Evolutionary conservation across 495 filamentous ascomycete genomes (phyloP).

Genomic region (Penicillium cinerascens): DNA sequence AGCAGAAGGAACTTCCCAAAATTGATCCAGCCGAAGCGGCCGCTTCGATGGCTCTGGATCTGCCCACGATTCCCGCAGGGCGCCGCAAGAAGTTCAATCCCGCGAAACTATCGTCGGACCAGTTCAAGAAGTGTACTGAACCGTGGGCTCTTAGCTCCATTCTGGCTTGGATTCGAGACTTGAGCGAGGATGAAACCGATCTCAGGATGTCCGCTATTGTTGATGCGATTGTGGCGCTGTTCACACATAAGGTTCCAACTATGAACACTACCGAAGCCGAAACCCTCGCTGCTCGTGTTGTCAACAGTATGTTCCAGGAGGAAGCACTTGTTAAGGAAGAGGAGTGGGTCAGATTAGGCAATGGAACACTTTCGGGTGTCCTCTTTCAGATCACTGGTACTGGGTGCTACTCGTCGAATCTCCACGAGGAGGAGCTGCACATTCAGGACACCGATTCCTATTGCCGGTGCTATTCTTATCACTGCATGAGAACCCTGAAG

Average conservation of each 20-base stretch:
- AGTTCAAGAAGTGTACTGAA: constrained; percentile 82
- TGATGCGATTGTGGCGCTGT: constrained; percentile 83
- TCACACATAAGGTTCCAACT: constrained; percentile 94
- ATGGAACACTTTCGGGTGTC: constrained; percentile 74
- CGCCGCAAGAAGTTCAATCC: constrained; percentile 79
- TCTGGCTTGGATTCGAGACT: constrained; percentile 76
- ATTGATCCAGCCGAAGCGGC: constrained; percentile 36
- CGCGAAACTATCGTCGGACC: constrained; percentile 75
- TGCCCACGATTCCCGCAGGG: constrained; percentile 65
- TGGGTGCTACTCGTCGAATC: constrained; percentile 81
- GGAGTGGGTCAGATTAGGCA: constrained; percentile 94
- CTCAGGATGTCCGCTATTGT: constrained; percentile 76
- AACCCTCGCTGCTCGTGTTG: constrained; percentile 72
- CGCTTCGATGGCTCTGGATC: constrained; percentile 59
- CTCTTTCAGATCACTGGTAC: constrained; percentile 89
- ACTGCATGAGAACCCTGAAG: constrained; percentile 90
- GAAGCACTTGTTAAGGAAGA: constrained; percentile 83
- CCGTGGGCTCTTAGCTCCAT: constrained; percentile 95
- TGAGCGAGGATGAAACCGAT: constrained; percentile 82
- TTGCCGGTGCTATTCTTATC: constrained; percentile 87
- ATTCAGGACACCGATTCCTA: constrained; percentile 58
- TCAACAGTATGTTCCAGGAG: constrained; percentile 74
- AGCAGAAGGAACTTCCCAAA: constrained; percentile 39
- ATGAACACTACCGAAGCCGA: constrained; percentile 99
- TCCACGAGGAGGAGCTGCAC: constrained; percentile 80